Conservation (phyloP, 2,329 filamentous ascomycete genomes). For the Epichloe gansuensis region DNA sequence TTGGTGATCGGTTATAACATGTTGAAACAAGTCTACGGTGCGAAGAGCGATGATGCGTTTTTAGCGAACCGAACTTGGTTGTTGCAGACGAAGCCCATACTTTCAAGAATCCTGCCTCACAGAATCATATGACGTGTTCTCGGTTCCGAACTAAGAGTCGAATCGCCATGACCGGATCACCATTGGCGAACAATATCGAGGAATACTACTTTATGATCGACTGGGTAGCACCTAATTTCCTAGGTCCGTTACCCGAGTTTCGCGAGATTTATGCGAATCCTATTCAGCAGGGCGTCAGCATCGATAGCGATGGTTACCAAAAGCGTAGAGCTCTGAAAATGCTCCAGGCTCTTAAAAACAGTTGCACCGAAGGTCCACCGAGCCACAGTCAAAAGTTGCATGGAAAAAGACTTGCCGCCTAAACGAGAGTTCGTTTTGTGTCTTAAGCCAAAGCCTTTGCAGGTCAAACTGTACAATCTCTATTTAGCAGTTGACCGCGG, state of each 20-base stretch:
- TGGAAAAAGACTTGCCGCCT: conserved; percentile 54
- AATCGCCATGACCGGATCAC: conserved; percentile 79
- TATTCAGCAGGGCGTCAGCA: conserved; percentile 59
- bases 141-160: conserved; percentile 55
- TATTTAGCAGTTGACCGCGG: conserved; percentile 24
- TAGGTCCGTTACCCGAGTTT: conserved; percentile 60
- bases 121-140: conserved; percentile 40
- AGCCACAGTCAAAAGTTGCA: conserved; percentile 50
- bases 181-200: conserved; percentile 68
- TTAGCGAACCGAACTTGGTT: conserved; percentile 55
- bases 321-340: conserved; percentile 50
- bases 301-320: conserved; percentile 45
- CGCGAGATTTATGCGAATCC: conserved; percentile 55
- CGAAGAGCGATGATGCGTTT: conserved; percentile 34
- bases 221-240: conserved; percentile 71
- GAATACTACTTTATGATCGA: conserved; percentile 84
- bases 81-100: conserved; percentile 77
- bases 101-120: conserved; percentile 54
- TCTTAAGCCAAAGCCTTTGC: conserved; percentile 54
- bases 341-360: conserved; percentile 59
- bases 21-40: conserved; percentile 35
- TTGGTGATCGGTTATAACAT: conserved; percentile 66
- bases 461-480: conserved; percentile 47
- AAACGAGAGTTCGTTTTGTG: conserved; percentile 78
- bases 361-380: conserved; percentile 71